These are phyloP conservation scores for Penicillium herquei DNA, from an alignment of 495 filamentous ascomycete genomes.

Conservation along the genomic window DNA sequence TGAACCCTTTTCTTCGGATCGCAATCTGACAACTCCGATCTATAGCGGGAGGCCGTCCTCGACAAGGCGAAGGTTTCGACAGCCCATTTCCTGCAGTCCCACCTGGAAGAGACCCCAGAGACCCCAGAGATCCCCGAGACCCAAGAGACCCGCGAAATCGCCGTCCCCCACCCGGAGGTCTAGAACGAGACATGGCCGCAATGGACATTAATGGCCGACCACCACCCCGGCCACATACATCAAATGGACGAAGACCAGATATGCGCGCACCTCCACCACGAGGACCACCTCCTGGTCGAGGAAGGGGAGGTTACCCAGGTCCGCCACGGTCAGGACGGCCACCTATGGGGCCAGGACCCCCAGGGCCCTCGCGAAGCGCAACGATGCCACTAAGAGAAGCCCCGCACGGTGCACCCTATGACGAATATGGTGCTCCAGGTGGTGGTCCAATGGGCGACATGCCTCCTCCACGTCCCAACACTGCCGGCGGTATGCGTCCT, in stretches of 20 bases:
- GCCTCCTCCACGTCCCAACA: conserved; percentile 26
- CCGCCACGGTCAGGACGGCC: conserved; percentile 5
- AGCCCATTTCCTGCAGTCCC: conserved; percentile 69
- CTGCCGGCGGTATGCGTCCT: conserved; percentile 25
- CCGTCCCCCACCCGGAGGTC: conserved; percentile 25
- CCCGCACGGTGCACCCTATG: conserved; percentile 32
- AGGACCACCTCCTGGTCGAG: conserved; percentile 22
- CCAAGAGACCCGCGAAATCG: conserved; percentile 16
- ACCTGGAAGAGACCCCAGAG: conserved; percentile 16
- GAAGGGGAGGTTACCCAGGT: conserved; percentile 21
- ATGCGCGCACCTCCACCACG: conserved; percentile 28
- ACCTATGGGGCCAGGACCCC: conserved; percentile 12
- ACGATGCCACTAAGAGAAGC: conserved; percentile 35
- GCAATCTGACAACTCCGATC: conserved; percentile 12
- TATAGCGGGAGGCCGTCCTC: conserved; percentile 23
- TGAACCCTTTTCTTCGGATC: neutral
- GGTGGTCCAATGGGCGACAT: conserved; percentile 12
- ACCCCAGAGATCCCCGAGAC: conserved; percentile 18
- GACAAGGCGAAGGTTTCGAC: conserved; percentile 56
- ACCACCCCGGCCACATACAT: conserved; percentile 39
- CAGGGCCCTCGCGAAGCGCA: conserved; percentile 32
- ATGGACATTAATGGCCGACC: conserved; percentile 54
- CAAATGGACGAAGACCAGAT: conserved; percentile 32
- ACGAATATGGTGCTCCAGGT: conserved; percentile 25
- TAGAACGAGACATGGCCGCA: conserved; percentile 54